Base-by-base conservation (phyloP, 2,329 filamentous ascomycete genomes). In the Colletotrichum sp. region DNA sequence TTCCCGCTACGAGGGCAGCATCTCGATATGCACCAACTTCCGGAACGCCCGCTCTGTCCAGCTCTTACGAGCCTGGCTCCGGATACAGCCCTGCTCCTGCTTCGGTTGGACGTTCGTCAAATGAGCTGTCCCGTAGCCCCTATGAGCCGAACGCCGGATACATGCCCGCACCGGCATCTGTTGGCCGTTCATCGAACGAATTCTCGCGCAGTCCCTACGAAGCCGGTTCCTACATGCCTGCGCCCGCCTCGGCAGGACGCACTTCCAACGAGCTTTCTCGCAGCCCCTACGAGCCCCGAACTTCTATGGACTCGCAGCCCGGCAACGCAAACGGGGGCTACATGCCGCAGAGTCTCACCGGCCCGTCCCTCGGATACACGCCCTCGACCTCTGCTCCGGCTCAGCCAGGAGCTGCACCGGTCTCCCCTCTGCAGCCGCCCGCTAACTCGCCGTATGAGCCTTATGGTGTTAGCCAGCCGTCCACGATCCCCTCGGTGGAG, bases 11-110 rank as follows among this genome's bases (percentile, higher is more conserved):
- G 6, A 85, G 86, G 71, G 87, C 88, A 55, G 82, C 84, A 10
- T 90, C 90, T n/a, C 88, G 89, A 49, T 91, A 91, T 79, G 86
- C 89, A 1, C 88, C 90, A 2, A 81, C 79, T 7, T 78, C 83
- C 2, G 78, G 84, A 67, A 39, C 79, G 16, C 76, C 80, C 7
- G 72, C 79, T 5, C 81, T 82, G 26, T 75, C 79, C 28, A 78
- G 76, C 12, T 71, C 78, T 28, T 81, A 83, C 72, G 80, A 82
- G 34, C 78, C 80, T 28, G 49, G 74, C 24, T 34, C 79, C 13
- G 26, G 73, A 34, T 78, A 72, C 60, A 74, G 79, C 49, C 79
- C 80, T 6, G 82, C 81, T 2, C 78, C 79, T 64, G 65, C 49
- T 52, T 68, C 65, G 5, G 30, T 36, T 52, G 82, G 80, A 7